Base-by-base conservation (phyloP, 768 basidiomycete genomes). In the Punctularia strigosozonata region DNA sequence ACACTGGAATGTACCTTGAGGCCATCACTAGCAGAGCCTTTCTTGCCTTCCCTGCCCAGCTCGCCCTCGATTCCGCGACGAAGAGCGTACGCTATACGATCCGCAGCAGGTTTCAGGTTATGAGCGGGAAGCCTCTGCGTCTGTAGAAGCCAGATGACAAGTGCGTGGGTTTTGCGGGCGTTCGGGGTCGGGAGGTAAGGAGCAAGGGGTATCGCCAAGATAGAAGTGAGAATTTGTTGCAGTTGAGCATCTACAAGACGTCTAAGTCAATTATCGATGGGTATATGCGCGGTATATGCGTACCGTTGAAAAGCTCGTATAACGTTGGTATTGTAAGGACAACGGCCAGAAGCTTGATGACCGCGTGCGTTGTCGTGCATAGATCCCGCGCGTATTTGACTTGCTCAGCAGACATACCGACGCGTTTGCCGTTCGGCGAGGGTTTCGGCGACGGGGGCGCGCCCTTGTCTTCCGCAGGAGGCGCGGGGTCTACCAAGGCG, bases 21-120 rank as follows among this genome's bases (percentile, higher is more conserved):
- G 17, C 81, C 83, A 54, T 90, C 86, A 24, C 70, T 80, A 2
- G 67, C 70, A 4, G 86, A 75, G 0, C 87, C 87, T 50, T 86
- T 88, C 64, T 89, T 89, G 7, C 87, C 87, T 54, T 90, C 87
- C 53, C 84, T 85, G 4, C 87, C 87, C 12, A 89, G 70, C 45
- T 88, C 80, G 5, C 87, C 87, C 39, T 83, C 80, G 42, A 90
- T 70, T 19, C 80, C 87, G 31, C 86, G 76, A 37, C 75, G 69
- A 15, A 89, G 52, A 3, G 82, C 81, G 41, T 73, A 75, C 2
- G 78, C 69, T 24, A 90, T 84, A 19, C 78, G 69, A 47, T 77
- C 72, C 5, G 67, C 70, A 5, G 80, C 73, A 5, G 79, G 78
- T 7, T 60, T 49, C 12, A 89, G 63, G 17, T 88, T 68, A 0